These are phyloP conservation scores for Crithidia mellificae DNA, from an alignment of 208 protist genomes.

Conservation along the genomic window DNA sequence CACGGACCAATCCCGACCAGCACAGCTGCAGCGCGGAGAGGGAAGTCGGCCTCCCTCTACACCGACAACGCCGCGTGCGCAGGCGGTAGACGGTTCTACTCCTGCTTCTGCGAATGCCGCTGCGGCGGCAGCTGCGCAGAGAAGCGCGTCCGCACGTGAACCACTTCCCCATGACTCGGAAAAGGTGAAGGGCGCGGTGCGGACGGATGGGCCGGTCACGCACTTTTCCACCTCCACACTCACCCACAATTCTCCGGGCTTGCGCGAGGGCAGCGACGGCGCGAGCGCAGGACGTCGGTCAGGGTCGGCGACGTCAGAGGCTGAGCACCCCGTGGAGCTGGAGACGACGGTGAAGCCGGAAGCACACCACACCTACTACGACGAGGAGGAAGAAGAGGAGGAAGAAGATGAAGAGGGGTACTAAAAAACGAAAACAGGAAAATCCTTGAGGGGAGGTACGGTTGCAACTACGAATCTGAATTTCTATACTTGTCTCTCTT, in stretches of 20 bases:
- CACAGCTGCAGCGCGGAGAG: conserved; percentile 6
- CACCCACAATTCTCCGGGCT: neutral
- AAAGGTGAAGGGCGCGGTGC: neutral
- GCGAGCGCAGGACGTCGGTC: neutral
- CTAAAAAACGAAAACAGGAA: too few relatives aligned
- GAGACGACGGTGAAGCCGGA: neutral
- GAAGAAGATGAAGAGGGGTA: neutral
- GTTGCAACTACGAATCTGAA: too few relatives aligned
- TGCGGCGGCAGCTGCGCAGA: neutral
- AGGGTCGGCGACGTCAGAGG: conserved; percentile 1
- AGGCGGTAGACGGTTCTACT: too few relatives aligned
- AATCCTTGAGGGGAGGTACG: too few relatives aligned
- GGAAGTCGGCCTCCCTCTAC: too few relatives aligned
- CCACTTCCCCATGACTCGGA: neutral
- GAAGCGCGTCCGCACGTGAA: neutral
- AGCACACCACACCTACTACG: neutral
- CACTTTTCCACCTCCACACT: neutral
- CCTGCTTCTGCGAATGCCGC: too few relatives aligned
- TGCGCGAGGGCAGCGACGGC: neutral
- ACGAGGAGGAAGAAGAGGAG: neutral
- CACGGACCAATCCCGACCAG: neutral
- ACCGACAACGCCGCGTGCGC: too few relatives aligned
- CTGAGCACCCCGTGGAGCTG: neutral
- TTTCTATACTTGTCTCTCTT: too few relatives aligned
- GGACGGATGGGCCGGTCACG: too few relatives aligned